These are phyloP conservation scores for Larix kaempferi DNA, from an alignment of 75 land plant species.

Conservation along the genomic window DNA sequence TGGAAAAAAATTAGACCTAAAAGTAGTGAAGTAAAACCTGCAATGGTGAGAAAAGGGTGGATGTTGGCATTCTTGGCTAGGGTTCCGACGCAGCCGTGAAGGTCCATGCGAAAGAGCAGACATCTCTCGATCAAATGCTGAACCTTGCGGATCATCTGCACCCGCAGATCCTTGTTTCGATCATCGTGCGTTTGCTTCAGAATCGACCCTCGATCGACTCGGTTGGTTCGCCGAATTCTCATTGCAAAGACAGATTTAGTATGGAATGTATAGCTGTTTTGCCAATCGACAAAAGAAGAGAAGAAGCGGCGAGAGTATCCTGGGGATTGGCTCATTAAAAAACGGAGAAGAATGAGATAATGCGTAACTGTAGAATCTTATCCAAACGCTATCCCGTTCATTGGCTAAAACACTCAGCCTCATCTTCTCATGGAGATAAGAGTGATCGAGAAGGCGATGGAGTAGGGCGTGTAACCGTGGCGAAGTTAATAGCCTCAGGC, in stretches of 20 bases:
- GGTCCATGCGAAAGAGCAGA: slow-evolving; percentile 43
- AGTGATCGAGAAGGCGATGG: neutral
- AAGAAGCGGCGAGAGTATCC: neutral
- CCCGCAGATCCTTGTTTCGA: neutral
- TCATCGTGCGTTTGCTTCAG: neutral
- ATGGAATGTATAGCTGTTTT: neutral
- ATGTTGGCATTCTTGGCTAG: slow-evolving; percentile 53
- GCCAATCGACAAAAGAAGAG: neutral
- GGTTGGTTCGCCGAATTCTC: neutral
- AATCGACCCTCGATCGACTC: neutral
- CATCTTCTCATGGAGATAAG: neutral
- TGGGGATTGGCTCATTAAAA: too few relatives aligned
- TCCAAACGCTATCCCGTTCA: neutral
- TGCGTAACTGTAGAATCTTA: too few relatives aligned
- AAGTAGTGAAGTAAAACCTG: slow-evolving; percentile 26
- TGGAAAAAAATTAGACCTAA: neutral
- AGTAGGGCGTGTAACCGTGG: neutral
- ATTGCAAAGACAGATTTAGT: neutral
- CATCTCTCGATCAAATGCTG: slow-evolving; percentile 70
- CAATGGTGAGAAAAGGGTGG: slow-evolving; percentile 49
- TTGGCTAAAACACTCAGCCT: neutral
- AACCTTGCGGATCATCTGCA: slow-evolving; percentile 18
- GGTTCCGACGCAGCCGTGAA: slow-evolving; percentile 53
- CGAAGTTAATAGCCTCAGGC: neutral
- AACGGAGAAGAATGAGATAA: too few relatives aligned